A percentile compares a stretch with the other conserved stretches of the same genome.
phyloP scores from a whole-genome alignment of 2,329 filamentous ascomycete genomes.

The Monosporascus ibericus region DNA sequence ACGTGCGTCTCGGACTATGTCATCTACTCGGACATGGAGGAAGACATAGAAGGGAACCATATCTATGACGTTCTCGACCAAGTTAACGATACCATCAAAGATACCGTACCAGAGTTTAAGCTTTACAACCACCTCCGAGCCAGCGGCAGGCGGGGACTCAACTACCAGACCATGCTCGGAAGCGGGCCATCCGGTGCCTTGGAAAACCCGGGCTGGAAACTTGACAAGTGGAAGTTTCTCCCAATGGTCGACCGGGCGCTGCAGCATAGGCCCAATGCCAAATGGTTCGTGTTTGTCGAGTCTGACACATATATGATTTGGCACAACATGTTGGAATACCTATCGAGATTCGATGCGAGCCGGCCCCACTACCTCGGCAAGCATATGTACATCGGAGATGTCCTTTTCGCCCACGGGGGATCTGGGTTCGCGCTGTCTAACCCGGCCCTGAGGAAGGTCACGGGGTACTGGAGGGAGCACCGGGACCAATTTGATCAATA shows the following conservation, averaged over 20 bases:
- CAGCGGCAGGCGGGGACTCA: constrained; percentile 13
- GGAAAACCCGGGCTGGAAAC: constrained; percentile 25
- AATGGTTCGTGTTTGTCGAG: constrained; percentile 36
- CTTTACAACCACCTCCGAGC: constrained; percentile 15
- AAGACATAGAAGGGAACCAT: constrained; percentile 12
- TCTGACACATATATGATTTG: constrained; percentile 32
- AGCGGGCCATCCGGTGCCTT: constrained; percentile 30
- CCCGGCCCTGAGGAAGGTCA: constrained; percentile 27
- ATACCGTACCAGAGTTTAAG: constrained; percentile 13
- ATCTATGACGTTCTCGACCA: constrained; percentile 9
- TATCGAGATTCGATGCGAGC: constrained; percentile 21
- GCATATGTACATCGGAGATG: constrained; percentile 22
- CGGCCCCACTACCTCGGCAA: constrained; percentile 28
- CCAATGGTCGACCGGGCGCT: constrained; percentile 31
- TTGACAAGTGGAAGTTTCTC: constrained; percentile 37
- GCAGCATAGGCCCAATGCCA: constrained; percentile 24
- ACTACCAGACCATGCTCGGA: constrained; percentile 24
- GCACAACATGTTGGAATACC: constrained; percentile 27
- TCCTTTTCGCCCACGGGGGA: constrained; percentile 29
- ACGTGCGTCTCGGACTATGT: neutral
- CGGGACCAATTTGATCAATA: constrained; percentile 9
- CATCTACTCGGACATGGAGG: constrained; percentile 5
- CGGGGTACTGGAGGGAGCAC: constrained; percentile 8
- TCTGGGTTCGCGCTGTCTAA: constrained; percentile 28
- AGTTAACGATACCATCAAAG: constrained; percentile 11